Evolutionary conservation across 2,329 filamentous ascomycete genomes (phyloP), one percentile per base, ranked within the genome.

Genomic region (Nigrograna mackinnonii): DNA sequence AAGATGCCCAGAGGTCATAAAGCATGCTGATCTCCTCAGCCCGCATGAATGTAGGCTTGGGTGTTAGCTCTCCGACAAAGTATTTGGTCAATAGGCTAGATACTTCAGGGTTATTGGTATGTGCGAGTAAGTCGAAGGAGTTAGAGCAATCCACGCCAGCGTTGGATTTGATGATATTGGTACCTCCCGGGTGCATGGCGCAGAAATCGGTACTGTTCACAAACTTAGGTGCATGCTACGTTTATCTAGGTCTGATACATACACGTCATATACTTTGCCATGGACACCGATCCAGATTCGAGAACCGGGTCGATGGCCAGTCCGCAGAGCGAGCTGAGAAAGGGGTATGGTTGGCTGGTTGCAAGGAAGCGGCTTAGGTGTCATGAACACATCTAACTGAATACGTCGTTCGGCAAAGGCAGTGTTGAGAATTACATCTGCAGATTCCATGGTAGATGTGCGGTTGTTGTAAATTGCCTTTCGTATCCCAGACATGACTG

Each of bases 121-220:
- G 91, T 58, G 96, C 91, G 38, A 96, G 85, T 3, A 91, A 89
- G 65, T 96, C 91, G 69, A 91, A 96, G 61, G 95, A 90, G 62
- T 92, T 87, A 9, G 91, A 95, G 41, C 90, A 91, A 72, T 96
- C 91, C 54, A 83, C 83, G 47, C 91, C 91, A 7, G 90, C 88
- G 20, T 95, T 82, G 66, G 89, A 84, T 37, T 95, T 79, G 55
- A 96, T 94, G 60, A 92, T 86, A 62, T 86, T 89, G 53, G 86
- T 80, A 48, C 91, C 91, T 43, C 91, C 91, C 0, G 91, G 91
- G 62, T 96, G 91, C 26, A 81, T 80, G 30, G 85, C 74, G 12
- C 96, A 77, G 69, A 96, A 96, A 44, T 88, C 80, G 21, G 90
- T 95, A 43, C 16, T 33, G 31, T 11, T 9, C 11, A 17, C 18